A percentile compares a stretch with the other conserved stretches of the same genome.
Evolutionary conservation across 306 rosid genomes (phyloP).

Genomic region (Carpinus fangiana): DNA sequence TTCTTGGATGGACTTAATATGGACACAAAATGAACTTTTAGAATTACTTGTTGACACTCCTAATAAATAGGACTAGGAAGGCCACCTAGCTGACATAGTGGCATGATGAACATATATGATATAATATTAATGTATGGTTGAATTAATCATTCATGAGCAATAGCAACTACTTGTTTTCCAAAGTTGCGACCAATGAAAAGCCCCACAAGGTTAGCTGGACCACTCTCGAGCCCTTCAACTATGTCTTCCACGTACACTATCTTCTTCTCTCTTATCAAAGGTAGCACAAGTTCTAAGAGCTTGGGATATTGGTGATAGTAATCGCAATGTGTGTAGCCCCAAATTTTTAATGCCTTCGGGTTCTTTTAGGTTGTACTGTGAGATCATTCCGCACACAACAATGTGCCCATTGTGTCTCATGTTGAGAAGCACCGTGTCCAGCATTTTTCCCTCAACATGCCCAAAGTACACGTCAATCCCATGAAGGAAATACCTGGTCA

Average conservation of each 20-base stretch:
- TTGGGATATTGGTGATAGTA: constrained; percentile 21
- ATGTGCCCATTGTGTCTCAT: constrained; percentile 23
- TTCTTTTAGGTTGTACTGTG: constrained; percentile 19
- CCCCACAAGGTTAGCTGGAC: constrained; percentile 22
- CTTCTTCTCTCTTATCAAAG: constrained; percentile 9
- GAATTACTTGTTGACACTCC: too few relatives aligned
- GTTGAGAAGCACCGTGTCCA: constrained; percentile 24
- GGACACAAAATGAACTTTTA: too few relatives aligned
- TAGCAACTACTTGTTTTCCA: constrained; percentile 9
- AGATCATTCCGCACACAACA: constrained; percentile 22
- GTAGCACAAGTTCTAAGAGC: constrained; percentile 19
- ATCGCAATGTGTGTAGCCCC: not conserved
- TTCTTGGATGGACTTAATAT: too few relatives aligned
- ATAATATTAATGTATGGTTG: too few relatives aligned
- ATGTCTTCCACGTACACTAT: constrained; percentile 22
- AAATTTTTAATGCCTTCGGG: constrained; percentile 11
- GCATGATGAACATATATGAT: too few relatives aligned
- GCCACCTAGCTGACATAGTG: too few relatives aligned
- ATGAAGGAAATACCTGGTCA: constrained; percentile 22
- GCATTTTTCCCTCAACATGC: constrained; percentile 23
- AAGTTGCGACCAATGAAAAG: constrained; percentile 13
- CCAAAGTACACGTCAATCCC: constrained; percentile 29
- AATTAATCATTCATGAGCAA: not conserved
- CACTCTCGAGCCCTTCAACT: constrained; percentile 26
- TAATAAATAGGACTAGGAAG: too few relatives aligned